Evolutionary conservation across 2,329 filamentous ascomycete species (phyloP).

Genomic region (Phialocephala subalpina): DNA sequence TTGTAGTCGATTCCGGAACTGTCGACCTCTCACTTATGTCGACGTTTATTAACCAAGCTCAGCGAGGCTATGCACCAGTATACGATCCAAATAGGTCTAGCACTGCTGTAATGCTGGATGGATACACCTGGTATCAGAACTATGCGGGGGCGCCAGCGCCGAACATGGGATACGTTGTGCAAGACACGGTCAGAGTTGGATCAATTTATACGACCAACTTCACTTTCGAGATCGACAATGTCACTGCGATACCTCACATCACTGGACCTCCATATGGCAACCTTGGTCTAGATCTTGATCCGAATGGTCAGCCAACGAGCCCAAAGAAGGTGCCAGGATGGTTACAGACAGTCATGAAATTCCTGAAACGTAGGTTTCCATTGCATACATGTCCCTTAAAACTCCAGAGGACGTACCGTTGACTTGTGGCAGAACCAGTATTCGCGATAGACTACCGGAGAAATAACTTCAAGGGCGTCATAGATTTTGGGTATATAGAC

Average conservation of each 20-base stretch:
- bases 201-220: neutral
- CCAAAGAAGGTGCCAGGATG: constrained; percentile 4
- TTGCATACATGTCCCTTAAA: neutral
- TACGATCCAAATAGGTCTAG: neutral
- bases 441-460: constrained; percentile 1
- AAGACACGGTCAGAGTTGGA: constrained; percentile 8
- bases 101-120: neutral
- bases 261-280: constrained; percentile 4
- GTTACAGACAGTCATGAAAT: constrained; percentile 2
- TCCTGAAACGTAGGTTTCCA: neutral
- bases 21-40: constrained; percentile 6
- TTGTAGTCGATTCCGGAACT: neutral
- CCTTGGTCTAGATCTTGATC: neutral
- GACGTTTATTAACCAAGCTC: neutral
- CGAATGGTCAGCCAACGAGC: constrained; percentile 1
- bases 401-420: neutral
- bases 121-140: neutral
- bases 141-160: neutral
- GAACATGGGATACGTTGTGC: constrained; percentile 1
- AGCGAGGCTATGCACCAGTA: neutral
- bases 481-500: constrained; percentile 9
- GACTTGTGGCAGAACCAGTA: neutral
- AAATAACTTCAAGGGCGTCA: neutral
- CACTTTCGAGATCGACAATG: constrained; percentile 10
- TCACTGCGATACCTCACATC: neutral